Conservation (phyloP, 2,329 filamentous ascomycete genomes). For the Leptographium radiaticola region DNA sequence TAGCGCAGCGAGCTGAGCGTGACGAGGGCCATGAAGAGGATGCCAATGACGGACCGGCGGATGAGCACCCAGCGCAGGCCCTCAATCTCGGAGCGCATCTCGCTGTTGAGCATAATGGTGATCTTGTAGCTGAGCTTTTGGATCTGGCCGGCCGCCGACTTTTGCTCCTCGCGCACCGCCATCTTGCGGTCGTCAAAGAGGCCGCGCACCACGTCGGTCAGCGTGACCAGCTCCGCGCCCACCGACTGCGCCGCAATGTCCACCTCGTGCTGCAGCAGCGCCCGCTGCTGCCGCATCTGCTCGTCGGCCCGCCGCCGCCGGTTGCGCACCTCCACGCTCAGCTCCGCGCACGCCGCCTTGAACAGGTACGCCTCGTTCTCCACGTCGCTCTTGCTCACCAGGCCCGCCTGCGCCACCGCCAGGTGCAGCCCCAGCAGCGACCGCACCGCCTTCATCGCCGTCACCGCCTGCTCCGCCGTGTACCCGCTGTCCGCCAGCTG, state of each 20-base stretch:
- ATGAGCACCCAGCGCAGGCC: constrained; percentile 76
- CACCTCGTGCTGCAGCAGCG: constrained; percentile 83
- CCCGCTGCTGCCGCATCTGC: constrained; percentile 68
- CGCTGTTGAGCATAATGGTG: constrained; percentile 76
- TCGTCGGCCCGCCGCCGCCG: constrained; percentile 66
- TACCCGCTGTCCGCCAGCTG: constrained; percentile 63
- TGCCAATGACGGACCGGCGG: constrained; percentile 48
- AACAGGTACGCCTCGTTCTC: constrained; percentile 96
- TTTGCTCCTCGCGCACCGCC: constrained; percentile 78
- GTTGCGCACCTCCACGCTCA: constrained; percentile 75
- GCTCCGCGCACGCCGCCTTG: constrained; percentile 81
- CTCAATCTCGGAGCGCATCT: constrained; percentile 85
- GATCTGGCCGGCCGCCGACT: constrained; percentile 69
- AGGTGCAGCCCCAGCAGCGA: constrained; percentile 66
- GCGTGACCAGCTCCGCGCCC: constrained; percentile 64
- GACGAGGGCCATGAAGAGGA: constrained; percentile 51
- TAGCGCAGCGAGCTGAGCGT: constrained; percentile 48
- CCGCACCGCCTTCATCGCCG: constrained; percentile 85
- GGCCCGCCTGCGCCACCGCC: constrained; percentile 61
- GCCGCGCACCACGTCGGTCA: constrained; percentile 87
- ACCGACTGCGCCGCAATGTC: constrained; percentile 80
- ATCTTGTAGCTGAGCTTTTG: constrained; percentile 97
- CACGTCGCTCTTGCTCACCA: constrained; percentile 83
- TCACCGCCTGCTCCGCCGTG: constrained; percentile 60
- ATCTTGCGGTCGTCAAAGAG: constrained; percentile 96